A percentile compares a stretch with the other conserved stretches of the same genome.
Evolutionary conservation across 495 filamentous ascomycete genomes (phyloP).

Genomic region (Aspergillus hancockii): DNA sequence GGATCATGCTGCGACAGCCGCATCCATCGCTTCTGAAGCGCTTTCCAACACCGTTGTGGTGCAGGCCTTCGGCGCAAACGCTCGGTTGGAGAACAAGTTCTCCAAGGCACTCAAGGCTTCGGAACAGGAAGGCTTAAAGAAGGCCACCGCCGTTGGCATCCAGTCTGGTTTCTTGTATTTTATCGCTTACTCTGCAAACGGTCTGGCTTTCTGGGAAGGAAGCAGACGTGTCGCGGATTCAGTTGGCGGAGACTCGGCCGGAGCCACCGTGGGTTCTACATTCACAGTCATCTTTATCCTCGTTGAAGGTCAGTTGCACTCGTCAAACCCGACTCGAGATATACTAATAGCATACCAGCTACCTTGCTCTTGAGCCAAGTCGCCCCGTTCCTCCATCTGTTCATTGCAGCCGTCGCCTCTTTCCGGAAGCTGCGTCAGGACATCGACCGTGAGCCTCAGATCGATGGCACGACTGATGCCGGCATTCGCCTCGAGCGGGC

Average conservation of each 20-base stretch:
- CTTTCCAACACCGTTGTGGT: slow-evolving; percentile 50
- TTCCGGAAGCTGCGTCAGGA: slow-evolving; percentile 50
- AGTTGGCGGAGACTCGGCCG: slow-evolving; percentile 31
- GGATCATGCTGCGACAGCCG: slow-evolving; percentile 49
- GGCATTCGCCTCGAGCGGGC: slow-evolving; percentile 38
- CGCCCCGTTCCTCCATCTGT: slow-evolving; percentile 62
- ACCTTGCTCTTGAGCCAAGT: slow-evolving; percentile 63
- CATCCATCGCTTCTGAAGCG: slow-evolving; percentile 51
- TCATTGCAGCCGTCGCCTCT: slow-evolving; percentile 56
- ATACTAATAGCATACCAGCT: slow-evolving; percentile 40
- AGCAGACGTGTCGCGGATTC: slow-evolving; percentile 52
- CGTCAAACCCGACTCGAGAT: background rate
- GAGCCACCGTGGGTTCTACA: slow-evolving; percentile 54
- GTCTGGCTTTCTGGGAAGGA: slow-evolving; percentile 68
- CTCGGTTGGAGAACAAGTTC: slow-evolving; percentile 55
- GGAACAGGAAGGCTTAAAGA: slow-evolving; percentile 56
- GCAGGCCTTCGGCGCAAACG: slow-evolving; percentile 50
- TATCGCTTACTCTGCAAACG: slow-evolving; percentile 64
- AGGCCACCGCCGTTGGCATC: slow-evolving; percentile 56
- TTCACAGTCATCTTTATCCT: slow-evolving; percentile 69
- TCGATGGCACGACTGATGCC: slow-evolving; percentile 44
- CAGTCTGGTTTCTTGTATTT: slow-evolving; percentile 70
- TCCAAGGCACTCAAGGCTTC: slow-evolving; percentile 45
- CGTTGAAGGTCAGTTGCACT: slow-evolving; percentile 53
- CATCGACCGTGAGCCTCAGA: slow-evolving; percentile 52